Percentiles rank a stretch among this genome's conserved stretches.
These are phyloP conservation scores for Blastobotrys elegans DNA, from an alignment of 1,139 yeast species.

Conservation along the genomic window DNA sequence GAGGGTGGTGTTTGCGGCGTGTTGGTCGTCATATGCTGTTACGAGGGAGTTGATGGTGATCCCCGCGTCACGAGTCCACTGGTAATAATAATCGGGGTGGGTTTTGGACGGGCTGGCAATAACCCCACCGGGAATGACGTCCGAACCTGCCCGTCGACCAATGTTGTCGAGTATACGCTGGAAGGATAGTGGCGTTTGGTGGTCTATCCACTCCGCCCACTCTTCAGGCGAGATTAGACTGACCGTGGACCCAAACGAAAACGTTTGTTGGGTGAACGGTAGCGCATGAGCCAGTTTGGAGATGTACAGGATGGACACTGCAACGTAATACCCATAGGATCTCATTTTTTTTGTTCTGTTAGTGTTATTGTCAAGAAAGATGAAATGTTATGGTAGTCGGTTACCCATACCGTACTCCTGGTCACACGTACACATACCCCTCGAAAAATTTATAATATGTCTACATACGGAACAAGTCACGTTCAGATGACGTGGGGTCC, in stretches of 20 bases:
- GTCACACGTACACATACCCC: too few relatives aligned
- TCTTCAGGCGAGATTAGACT: slow-evolving; percentile 29
- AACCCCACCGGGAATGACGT: slow-evolving; percentile 62
- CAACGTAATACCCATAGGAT: too few relatives aligned
- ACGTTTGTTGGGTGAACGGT: neutral
- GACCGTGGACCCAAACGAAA: slow-evolving; percentile 1
- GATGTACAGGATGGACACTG: neutral
- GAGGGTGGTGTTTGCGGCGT: slow-evolving; percentile 31
- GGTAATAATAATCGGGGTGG: slow-evolving; percentile 75
- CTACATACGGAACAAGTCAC: too few relatives aligned
- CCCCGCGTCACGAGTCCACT: slow-evolving; percentile 91
- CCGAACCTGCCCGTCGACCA: slow-evolving; percentile 39
- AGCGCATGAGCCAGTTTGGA: neutral
- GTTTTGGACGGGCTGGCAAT: slow-evolving; percentile 75
- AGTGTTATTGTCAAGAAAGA: too few relatives aligned
- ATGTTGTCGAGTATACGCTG: slow-evolving; percentile 40
- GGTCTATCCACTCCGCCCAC: slow-evolving; percentile 54
- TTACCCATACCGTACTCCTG: too few relatives aligned
- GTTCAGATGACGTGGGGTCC: too few relatives aligned
- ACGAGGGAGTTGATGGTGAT: slow-evolving; percentile 67
- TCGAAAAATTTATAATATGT: too few relatives aligned
- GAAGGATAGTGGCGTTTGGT: slow-evolving; percentile 49
- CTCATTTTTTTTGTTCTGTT: too few relatives aligned
- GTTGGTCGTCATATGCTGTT: slow-evolving; percentile 44
- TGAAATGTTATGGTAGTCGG: too few relatives aligned